A percentile compares a stretch with the other conserved stretches of the same genome.
Conservation (phyloP, 805 yeast genomes). For the Starmerella lactis-condensi region DNA sequence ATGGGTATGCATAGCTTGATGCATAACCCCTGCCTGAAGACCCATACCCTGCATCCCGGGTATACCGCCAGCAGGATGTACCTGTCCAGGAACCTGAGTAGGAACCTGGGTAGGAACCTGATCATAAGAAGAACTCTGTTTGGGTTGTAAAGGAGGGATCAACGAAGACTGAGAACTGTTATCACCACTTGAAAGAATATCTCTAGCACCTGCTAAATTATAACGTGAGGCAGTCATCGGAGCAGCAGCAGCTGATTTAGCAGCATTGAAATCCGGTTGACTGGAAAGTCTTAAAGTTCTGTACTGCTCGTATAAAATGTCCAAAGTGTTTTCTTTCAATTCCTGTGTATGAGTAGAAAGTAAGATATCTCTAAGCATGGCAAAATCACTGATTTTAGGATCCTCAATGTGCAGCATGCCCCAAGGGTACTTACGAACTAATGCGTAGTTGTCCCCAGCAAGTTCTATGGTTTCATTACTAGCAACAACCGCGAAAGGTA, state of each 20-base stretch:
- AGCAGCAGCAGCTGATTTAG: constrained; percentile 12
- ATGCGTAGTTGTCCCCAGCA: constrained; percentile 23
- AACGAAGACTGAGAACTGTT: too few species aligned
- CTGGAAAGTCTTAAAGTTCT: constrained; percentile 72
- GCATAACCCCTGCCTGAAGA: constrained; percentile 1
- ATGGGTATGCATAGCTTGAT: constrained; percentile 1
- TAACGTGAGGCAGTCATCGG: constrained; percentile 13
- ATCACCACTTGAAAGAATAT: too few species aligned
- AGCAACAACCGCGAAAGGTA: constrained; percentile 55
- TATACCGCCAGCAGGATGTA: constrained; percentile 1
- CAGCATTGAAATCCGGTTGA: constrained; percentile 22
- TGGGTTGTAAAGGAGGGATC: constrained; percentile 1
- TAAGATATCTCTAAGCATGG: constrained; percentile 58
- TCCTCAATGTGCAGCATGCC: constrained; percentile 44
- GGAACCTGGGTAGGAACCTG: background rate
- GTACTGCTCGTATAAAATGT: constrained; percentile 68
- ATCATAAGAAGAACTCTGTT: background rate
- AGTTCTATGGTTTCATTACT: constrained; percentile 16
- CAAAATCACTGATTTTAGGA: constrained; percentile 62
- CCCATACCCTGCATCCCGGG: constrained; percentile 2
- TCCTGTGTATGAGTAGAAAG: constrained; percentile 74
- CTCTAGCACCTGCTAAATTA: constrained; percentile 6
- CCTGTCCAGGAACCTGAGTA: constrained; percentile 1
- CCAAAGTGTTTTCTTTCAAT: constrained; percentile 76
- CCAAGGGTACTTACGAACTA: constrained; percentile 43